Percentiles rank a stretch among this genome's conserved stretches.
These are phyloP conservation scores for Scheffersomyces amazonensis DNA, from an alignment of 805 yeast genomes.

Conservation along the genomic window DNA sequence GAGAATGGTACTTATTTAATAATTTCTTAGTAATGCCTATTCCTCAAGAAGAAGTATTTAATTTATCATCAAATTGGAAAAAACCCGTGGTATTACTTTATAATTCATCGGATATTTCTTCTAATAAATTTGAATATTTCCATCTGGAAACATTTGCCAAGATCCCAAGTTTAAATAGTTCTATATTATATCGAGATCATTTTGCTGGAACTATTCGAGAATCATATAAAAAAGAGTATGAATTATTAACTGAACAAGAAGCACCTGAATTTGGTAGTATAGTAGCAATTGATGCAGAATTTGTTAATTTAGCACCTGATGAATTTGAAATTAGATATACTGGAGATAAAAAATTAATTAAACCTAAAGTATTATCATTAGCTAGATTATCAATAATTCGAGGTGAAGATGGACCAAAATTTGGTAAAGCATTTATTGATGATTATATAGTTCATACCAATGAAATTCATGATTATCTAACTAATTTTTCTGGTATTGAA, in stretches of 20 bases:
- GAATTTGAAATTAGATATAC: slow-evolving; percentile 71
- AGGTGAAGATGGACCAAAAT: slow-evolving; percentile 61
- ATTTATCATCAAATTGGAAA: slow-evolving; percentile 77
- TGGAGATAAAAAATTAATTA: slow-evolving; percentile 66
- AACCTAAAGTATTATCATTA: slow-evolving; percentile 72
- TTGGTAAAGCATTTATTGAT: slow-evolving; percentile 83
- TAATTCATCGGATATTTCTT: slow-evolving; percentile 44
- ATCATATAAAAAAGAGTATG: slow-evolving; percentile 58
- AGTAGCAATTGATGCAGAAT: slow-evolving; percentile 96
- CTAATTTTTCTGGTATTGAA: slow-evolving; percentile 91
- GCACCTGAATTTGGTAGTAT: slow-evolving; percentile 74
- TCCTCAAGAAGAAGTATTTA: slow-evolving; percentile 73
- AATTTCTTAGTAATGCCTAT: slow-evolving; percentile 84
- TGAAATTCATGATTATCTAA: slow-evolving; percentile 78
- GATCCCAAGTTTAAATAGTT: slow-evolving; percentile 45
- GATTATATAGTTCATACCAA: slow-evolving; percentile 80
- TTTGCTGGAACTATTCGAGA: slow-evolving; percentile 68
- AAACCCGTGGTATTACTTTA: slow-evolving; percentile 72
- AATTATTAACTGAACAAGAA: slow-evolving; percentile 61
- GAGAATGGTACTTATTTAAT: slow-evolving; percentile 80
- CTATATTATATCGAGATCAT: slow-evolving; percentile 70
- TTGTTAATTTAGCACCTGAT: slow-evolving; percentile 79
- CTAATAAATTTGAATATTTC: slow-evolving; percentile 23
- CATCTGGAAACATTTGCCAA: slow-evolving; percentile 19
- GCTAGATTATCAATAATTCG: slow-evolving; percentile 89